A percentile compares a stretch with the other conserved stretches of the same genome.
phyloP scores from a whole-genome alignment of 257 asterid genomes.

The Nyctanthes arbortristis region DNA sequence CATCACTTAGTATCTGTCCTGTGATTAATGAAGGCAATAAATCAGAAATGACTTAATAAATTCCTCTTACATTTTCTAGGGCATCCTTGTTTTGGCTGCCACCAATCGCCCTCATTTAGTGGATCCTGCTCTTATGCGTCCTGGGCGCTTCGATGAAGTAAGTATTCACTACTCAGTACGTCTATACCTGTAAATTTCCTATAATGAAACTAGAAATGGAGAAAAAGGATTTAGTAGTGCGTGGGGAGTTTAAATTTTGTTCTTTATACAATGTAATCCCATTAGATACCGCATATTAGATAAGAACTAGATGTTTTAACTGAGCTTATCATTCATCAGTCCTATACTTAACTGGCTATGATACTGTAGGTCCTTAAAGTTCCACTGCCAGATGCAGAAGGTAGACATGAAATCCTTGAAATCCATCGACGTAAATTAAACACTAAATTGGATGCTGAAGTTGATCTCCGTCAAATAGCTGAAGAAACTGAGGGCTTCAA shows the following conservation, averaged over 20 bases:
- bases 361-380: constrained; percentile 76
- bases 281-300: neutral
- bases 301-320: neutral
- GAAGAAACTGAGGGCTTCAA: constrained; percentile 73
- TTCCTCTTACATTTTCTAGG: constrained; percentile 43
- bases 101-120: constrained; percentile 91
- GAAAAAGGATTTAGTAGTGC: no score
- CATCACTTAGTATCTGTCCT: constrained; percentile 7
- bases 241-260: neutral
- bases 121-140: constrained; percentile 92
- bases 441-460: constrained; percentile 58
- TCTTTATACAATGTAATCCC: neutral
- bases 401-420: constrained; percentile 76
- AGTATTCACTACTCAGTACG: constrained; percentile 28
- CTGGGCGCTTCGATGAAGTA: constrained; percentile 96
- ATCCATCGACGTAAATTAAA: constrained; percentile 58
- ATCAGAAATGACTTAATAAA: neutral
- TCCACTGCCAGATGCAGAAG: constrained; percentile 88
- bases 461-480: constrained; percentile 69
- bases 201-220: neutral
- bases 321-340: constrained; percentile 1
- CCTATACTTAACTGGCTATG: no score
- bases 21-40: constrained; percentile 2
- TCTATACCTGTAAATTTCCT: constrained; percentile 9
- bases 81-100: constrained; percentile 96